Conservation (phyloP, 2,329 filamentous ascomycete species). For the Fusarium verticillioides region DNA sequence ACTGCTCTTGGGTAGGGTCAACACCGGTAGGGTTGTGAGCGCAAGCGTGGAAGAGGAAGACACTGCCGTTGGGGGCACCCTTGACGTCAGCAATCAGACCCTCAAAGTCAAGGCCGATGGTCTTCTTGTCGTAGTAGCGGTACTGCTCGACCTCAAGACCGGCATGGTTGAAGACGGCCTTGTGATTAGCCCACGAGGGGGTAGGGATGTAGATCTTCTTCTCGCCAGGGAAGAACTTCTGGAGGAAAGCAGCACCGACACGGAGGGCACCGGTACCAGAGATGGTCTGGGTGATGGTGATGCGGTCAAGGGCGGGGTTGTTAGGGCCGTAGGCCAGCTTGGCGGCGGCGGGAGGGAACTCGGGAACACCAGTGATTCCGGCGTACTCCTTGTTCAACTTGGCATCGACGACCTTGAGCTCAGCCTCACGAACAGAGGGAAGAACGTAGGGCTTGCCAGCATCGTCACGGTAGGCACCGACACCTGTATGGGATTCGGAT, state of each 20-base stretch:
- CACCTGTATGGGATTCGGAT: constrained; percentile 64
- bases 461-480: constrained; percentile 98
- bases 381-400: constrained; percentile 97
- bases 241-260: constrained; percentile 92
- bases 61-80: constrained; percentile 84
- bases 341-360: constrained; percentile 93
- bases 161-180: constrained; percentile 93
- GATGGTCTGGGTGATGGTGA: constrained; percentile 97
- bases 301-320: constrained; percentile 79
- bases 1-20: constrained; percentile 91
- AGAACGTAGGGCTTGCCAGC: constrained; percentile 98
- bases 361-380: constrained; percentile 93
- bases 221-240: constrained; percentile 87
- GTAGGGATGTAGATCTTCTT: constrained; percentile 98
- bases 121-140: constrained; percentile 99
- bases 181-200: constrained; percentile 98
- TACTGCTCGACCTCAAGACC: constrained; percentile 94
- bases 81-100: constrained; percentile 93
- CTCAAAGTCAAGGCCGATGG: constrained; percentile 96
- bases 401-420: constrained; percentile 83
- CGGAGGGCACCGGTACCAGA: constrained; percentile 96
- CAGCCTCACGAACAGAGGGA: constrained; percentile 88
- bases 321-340: constrained; percentile 88
- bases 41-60: constrained; percentile 95
- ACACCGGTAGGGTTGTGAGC: constrained; percentile 98